Percentiles rank a stretch among this genome's conserved stretches.
Conservation (phyloP, 2,329 filamentous ascomycete genomes). For the Polytolypa hystricis region DNA sequence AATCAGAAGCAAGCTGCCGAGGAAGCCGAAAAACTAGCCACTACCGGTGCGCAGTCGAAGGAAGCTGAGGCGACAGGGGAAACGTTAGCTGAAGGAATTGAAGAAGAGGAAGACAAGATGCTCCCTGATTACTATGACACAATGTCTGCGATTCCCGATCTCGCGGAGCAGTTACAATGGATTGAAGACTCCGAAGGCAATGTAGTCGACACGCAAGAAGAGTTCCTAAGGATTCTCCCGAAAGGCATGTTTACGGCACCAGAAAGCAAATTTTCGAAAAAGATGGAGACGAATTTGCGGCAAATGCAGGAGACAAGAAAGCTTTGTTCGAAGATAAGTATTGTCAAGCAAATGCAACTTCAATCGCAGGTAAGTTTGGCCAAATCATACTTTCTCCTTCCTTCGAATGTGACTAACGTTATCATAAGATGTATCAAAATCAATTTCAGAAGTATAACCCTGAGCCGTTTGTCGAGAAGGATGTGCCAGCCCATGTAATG, state of each 20-base stretch:
- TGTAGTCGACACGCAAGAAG: slow-evolving; percentile 76
- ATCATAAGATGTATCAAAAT: slow-evolving; percentile 77
- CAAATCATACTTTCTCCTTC: slow-evolving; percentile 4
- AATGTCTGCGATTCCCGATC: slow-evolving; percentile 72
- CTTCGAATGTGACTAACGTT: slow-evolving; percentile 14
- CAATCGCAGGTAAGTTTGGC: slow-evolving; percentile 71
- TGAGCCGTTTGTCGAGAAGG: slow-evolving; percentile 74
- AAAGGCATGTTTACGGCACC: slow-evolving; percentile 65
- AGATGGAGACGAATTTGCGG: slow-evolving; percentile 79
- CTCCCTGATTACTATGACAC: slow-evolving; percentile 93
- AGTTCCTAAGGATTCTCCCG: slow-evolving; percentile 68
- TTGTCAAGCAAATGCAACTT: slow-evolving; percentile 99
- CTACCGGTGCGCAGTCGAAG: slow-evolving; percentile 36
- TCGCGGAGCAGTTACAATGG: slow-evolving; percentile 71
- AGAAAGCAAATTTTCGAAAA: slow-evolving; percentile 60
- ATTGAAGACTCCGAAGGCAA: slow-evolving; percentile 80
- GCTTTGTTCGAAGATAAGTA: slow-evolving; percentile 87
- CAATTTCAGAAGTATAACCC: slow-evolving; percentile 96
- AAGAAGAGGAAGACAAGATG: slow-evolving; percentile 71
- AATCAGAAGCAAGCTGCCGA: slow-evolving; percentile 59
- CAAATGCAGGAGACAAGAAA: slow-evolving; percentile 97
- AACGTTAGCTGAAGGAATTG: slow-evolving; percentile 88
- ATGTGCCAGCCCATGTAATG: slow-evolving; percentile 79
- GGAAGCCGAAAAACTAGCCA: slow-evolving; percentile 34
- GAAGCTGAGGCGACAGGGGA: slow-evolving; percentile 47